Evolutionary conservation across 805 yeast species (phyloP).

Genomic region (Priceomyces melissophilus): DNA sequence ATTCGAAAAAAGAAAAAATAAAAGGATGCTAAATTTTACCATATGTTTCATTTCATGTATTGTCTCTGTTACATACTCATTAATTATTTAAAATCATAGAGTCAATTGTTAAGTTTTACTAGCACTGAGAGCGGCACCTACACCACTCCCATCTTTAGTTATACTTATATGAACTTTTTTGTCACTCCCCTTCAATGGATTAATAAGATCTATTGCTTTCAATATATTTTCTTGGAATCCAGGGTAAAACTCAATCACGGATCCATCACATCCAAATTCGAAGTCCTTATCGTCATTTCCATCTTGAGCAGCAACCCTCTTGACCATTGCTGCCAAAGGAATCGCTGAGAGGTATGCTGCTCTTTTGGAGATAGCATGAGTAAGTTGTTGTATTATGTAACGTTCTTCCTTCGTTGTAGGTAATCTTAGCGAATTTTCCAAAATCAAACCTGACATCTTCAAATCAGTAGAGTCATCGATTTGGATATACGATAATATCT

Average conservation of each 20-base stretch:
- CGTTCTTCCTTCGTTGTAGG: slow-evolving; percentile 75
- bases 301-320: slow-evolving; percentile 61
- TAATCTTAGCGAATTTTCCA: slow-evolving; percentile 63
- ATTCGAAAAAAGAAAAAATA: too few relatives aligned
- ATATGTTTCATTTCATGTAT: too few relatives aligned
- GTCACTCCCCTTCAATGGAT: slow-evolving; percentile 71
- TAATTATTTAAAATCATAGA: too few relatives aligned
- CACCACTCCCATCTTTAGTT: slow-evolving; percentile 95
- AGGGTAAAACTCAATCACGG: slow-evolving; percentile 91
- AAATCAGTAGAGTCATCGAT: slow-evolving; percentile 77
- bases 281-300: slow-evolving; percentile 54
- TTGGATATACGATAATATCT: slow-evolving; percentile 81
- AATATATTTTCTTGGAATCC: slow-evolving; percentile 78
- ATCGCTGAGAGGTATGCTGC: slow-evolving; percentile 90
- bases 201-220: slow-evolving; percentile 68
- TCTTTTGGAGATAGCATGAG: slow-evolving; percentile 77
- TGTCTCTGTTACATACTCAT: too few relatives aligned
- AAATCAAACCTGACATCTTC: slow-evolving; percentile 63
- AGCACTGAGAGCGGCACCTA: slow-evolving; percentile 96
- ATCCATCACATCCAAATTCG: slow-evolving; percentile 94
- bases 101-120: slow-evolving; percentile 25
- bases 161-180: slow-evolving; percentile 72
- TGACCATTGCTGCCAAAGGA: slow-evolving; percentile 83
- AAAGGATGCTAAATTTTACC: too few relatives aligned
- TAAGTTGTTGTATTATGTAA: slow-evolving; percentile 62